A percentile compares a stretch with the other conserved stretches of the same genome.
Evolutionary conservation across 345 rosid species (phyloP).

Genomic region (Draba incana): DNA sequence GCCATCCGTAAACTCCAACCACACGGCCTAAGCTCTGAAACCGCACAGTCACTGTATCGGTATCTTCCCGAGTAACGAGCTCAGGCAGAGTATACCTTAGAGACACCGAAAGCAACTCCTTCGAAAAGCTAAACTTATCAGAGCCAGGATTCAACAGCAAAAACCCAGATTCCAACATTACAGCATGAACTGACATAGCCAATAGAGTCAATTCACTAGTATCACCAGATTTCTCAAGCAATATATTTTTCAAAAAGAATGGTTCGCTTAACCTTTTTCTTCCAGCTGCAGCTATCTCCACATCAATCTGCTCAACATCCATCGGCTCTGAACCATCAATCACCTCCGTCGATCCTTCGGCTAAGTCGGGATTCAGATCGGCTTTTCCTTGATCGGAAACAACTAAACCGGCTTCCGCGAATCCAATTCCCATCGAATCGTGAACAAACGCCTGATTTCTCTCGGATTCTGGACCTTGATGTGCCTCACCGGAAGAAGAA

Average conservation of each 20-base stretch:
- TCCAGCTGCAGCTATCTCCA: constrained; percentile 20
- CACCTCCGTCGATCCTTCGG: neutral
- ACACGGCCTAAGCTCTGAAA: constrained; percentile 54
- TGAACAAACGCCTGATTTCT: neutral
- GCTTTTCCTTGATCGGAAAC: constrained; percentile 5
- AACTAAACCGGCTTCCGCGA: constrained; percentile 13
- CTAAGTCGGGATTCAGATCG: constrained; percentile 15
- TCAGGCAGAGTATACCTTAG: constrained; percentile 63
- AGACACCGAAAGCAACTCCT: constrained; percentile 50
- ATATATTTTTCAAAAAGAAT: constrained; percentile 57
- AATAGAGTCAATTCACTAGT: constrained; percentile 48
- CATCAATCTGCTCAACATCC: constrained; percentile 30
- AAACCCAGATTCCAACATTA: constrained; percentile 74
- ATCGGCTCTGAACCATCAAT: constrained; percentile 17
- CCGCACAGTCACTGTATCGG: constrained; percentile 39
- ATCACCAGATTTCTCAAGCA: constrained; percentile 54
- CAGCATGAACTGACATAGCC: constrained; percentile 66
- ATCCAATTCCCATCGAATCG: constrained; percentile 29
- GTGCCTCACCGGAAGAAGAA: neutral
- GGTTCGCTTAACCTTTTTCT: constrained; percentile 54
- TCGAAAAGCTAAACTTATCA: constrained; percentile 51
- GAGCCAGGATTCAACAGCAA: constrained; percentile 49
- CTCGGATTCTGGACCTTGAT: constrained; percentile 3
- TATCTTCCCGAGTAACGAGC: constrained; percentile 32
- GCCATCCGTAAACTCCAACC: constrained; percentile 59